A percentile compares a stretch with the other conserved stretches of the same genome.
Conservation (phyloP, 371 early-diverging fungal genomes). For the Actinomortierella wolfii region DNA sequence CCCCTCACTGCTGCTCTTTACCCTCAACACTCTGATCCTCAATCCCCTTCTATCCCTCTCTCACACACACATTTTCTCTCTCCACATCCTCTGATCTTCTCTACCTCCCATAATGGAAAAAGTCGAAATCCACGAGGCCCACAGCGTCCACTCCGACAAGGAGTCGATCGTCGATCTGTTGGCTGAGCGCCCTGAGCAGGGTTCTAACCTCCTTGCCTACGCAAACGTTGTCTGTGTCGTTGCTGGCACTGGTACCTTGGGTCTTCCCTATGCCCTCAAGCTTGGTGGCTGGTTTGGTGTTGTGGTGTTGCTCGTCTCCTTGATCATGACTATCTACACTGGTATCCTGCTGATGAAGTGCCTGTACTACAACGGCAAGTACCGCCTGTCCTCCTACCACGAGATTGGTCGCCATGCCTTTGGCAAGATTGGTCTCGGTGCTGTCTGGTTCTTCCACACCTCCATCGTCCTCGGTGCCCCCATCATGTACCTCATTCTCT, state of each 20-base stretch:
- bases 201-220: slow-evolving; percentile 52
- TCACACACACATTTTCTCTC: not conserved
- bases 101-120: slow-evolving; percentile 29
- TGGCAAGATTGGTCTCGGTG: slow-evolving; percentile 40
- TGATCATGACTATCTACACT: slow-evolving; percentile 72
- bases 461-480: slow-evolving; percentile 66
- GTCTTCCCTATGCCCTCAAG: slow-evolving; percentile 82
- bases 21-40: no score
- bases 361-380: slow-evolving; percentile 63
- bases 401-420: slow-evolving; percentile 49
- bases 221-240: slow-evolving; percentile 80
- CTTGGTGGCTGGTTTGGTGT: slow-evolving; percentile 86
- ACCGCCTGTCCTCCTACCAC: slow-evolving; percentile 46
- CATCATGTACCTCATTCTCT: slow-evolving; percentile 59
- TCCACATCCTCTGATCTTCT: no score
- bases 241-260: slow-evolving; percentile 85
- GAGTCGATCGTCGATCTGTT: slow-evolving; percentile 41
- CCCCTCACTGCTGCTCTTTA: not conserved
- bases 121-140: slow-evolving; percentile 26
- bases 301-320: slow-evolving; percentile 70
- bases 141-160: slow-evolving; percentile 27
- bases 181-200: slow-evolving; percentile 44
- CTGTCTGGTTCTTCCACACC: slow-evolving; percentile 58
- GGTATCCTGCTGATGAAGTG: slow-evolving; percentile 74
- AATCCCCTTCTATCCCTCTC: not conserved